Percentiles rank a stretch among this genome's conserved stretches.
phyloP scores from a whole-genome alignment of 139 green algal species.

The Chlorella sp. region DNA sequence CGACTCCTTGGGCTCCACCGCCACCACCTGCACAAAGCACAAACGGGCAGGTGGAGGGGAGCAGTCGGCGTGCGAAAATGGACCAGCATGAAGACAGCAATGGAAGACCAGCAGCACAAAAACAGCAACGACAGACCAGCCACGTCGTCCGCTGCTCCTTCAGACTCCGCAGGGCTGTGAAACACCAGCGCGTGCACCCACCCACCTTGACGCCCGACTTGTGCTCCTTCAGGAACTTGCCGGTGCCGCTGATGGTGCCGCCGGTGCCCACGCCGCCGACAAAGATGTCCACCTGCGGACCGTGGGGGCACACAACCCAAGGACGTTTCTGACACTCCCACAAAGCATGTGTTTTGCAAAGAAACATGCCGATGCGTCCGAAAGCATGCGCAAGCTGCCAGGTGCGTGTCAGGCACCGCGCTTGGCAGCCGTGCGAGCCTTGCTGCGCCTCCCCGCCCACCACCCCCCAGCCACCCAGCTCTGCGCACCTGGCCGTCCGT shows the following conservation, averaged over 20 bases:
- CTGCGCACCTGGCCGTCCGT: conserved; percentile 80
- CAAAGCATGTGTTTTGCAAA: not conserved
- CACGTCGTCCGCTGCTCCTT: not conserved
- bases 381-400: not conserved
- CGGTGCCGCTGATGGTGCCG: conserved; percentile 89
- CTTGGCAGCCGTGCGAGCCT: not conserved
- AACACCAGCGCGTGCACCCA: not conserved
- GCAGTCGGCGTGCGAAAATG: no score
- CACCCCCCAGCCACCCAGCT: conserved; percentile 50
- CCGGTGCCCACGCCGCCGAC: conserved; percentile 82
- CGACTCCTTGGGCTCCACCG: conserved; percentile 80
- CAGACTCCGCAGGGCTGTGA: not conserved
- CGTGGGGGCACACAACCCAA: no score
- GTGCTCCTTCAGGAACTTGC: conserved; percentile 78
- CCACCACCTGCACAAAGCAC: conserved; percentile 51
- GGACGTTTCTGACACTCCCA: not conserved
- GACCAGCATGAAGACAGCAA: not conserved
- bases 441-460: not conserved
- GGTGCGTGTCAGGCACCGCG: not conserved
- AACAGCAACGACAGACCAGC: not conserved
- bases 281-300: no score
- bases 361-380: not conserved
- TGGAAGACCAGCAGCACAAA: not conserved
- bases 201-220: conserved; percentile 71
- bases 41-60: no score